Conservation (phyloP, 2,329 filamentous ascomycete genomes). For the Aureobasidium mangrovei region DNA sequence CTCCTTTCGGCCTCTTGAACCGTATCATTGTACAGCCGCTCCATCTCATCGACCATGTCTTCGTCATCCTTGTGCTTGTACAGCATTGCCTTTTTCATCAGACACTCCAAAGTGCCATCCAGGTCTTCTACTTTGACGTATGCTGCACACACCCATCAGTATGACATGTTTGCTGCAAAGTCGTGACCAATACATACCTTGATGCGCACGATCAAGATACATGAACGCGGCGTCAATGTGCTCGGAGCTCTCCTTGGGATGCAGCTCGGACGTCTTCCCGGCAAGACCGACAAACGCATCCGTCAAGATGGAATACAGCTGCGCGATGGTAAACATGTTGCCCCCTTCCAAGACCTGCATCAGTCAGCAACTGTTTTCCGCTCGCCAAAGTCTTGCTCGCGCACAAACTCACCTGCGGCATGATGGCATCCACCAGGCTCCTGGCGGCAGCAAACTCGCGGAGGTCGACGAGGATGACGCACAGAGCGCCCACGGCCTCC, state of each 20-base stretch:
- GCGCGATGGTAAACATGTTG: constrained; percentile 52
- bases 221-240: constrained; percentile 22
- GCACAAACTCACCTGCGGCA: constrained; percentile 54
- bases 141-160: constrained; percentile 29
- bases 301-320: constrained; percentile 60
- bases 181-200: constrained; percentile 23
- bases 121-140: constrained; percentile 61
- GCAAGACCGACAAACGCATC: constrained; percentile 75
- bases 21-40: constrained; percentile 14
- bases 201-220: constrained; percentile 24
- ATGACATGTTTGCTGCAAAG: neutral
- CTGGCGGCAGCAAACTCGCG: constrained; percentile 61
- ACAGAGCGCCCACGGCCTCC: constrained; percentile 59
- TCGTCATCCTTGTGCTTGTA: constrained; percentile 15
- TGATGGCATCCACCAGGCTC: constrained; percentile 55
- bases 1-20: constrained; percentile 14
- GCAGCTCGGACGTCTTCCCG: constrained; percentile 38
- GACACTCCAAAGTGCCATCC: constrained; percentile 64
- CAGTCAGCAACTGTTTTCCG: neutral
- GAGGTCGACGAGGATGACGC: constrained; percentile 59
- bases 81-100: constrained; percentile 62
- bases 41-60: constrained; percentile 16
- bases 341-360: constrained; percentile 54
- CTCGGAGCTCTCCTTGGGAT: constrained; percentile 20
- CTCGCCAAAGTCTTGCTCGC: neutral